A percentile compares a stretch with the other conserved stretches of the same genome.
phyloP scores from a whole-genome alignment of 164 flowering plant species.

The Tetrastigma voinierianum region DNA sequence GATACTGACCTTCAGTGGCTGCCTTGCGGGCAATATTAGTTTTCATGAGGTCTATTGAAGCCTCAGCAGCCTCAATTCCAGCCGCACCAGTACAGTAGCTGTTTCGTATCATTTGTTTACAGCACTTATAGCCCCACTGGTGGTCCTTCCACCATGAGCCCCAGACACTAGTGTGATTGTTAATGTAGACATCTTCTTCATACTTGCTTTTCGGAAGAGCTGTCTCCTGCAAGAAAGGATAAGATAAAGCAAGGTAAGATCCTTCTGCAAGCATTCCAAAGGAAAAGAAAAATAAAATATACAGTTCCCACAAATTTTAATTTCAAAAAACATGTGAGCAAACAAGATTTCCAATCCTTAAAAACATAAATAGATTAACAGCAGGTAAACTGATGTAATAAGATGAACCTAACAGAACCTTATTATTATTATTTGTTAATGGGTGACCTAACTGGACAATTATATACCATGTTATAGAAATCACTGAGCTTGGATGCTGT shows the following conservation, averaged over 20 bases:
- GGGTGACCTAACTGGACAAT: no score
- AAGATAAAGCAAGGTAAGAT: not conserved
- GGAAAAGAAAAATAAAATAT: not conserved
- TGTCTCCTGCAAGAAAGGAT: slow-evolving; percentile 44
- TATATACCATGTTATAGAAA: no score
- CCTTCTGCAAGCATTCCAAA: not conserved
- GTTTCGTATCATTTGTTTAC: slow-evolving; percentile 71
- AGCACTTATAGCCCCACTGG: slow-evolving; percentile 97
- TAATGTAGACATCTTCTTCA: slow-evolving; percentile 83
- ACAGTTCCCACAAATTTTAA: not conserved
- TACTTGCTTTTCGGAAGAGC: slow-evolving; percentile 82
- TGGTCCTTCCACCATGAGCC: slow-evolving; percentile 99
- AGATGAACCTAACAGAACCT: no score
- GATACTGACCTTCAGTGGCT: slow-evolving; percentile 58
- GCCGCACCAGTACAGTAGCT: slow-evolving; percentile 92
- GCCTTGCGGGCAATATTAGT: slow-evolving; percentile 82
- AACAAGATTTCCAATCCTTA: no score
- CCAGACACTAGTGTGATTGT: slow-evolving; percentile 89
- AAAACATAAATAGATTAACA: no score
- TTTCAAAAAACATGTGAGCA: no score
- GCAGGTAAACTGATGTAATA: no score
- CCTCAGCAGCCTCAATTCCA: slow-evolving; percentile 90
- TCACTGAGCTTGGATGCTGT: no score
- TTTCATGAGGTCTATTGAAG: slow-evolving; percentile 72
- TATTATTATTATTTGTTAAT: no score